Conservation (phyloP, 352 stramenopile species). For the Globisporangium paroecandrum region DNA sequence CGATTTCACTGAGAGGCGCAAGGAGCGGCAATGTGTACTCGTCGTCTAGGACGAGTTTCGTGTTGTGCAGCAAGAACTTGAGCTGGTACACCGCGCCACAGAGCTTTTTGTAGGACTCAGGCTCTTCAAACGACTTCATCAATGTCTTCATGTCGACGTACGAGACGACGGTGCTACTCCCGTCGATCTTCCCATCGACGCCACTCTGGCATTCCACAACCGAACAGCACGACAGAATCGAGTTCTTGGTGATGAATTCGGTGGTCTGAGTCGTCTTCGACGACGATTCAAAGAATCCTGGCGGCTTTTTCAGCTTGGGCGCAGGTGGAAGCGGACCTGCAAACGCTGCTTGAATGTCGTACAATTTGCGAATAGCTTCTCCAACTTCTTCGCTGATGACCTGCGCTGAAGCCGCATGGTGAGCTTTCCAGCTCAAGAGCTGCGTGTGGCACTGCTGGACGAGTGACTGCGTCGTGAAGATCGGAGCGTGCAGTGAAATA, state of each 20-base stretch:
- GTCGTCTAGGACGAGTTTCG: constrained; percentile 17
- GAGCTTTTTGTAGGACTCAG: constrained; percentile 14
- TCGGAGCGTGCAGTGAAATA: constrained; percentile 16
- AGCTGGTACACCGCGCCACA: constrained; percentile 20
- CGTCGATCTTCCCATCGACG: not conserved
- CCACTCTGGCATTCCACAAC: not conserved
- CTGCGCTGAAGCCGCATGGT: not conserved
- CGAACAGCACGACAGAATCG: not conserved
- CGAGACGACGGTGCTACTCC: not conserved
- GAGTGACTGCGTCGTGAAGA: constrained; percentile 22
- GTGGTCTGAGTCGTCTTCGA: not conserved
- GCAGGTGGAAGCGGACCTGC: not conserved
- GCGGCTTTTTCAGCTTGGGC: not conserved
- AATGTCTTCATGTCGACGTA: constrained; percentile 12
- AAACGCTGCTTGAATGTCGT: not conserved
- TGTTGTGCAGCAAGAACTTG: constrained; percentile 22
- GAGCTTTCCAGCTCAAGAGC: constrained; percentile 18
- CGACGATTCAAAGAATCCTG: not conserved
- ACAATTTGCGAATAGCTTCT: constrained; percentile 4
- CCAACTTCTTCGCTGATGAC: constrained; percentile 2
- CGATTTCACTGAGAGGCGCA: constrained; percentile 19
- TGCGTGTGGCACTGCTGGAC: constrained; percentile 30
- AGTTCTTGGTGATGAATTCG: constrained; percentile 3
- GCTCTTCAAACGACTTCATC: not conserved
- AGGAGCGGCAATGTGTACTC: constrained; percentile 19